Evolutionary conservation across 352 stramenopile genomes (phyloP), one percentile per base, ranked within the genome.

Genomic region (Phytophthora pini): DNA sequence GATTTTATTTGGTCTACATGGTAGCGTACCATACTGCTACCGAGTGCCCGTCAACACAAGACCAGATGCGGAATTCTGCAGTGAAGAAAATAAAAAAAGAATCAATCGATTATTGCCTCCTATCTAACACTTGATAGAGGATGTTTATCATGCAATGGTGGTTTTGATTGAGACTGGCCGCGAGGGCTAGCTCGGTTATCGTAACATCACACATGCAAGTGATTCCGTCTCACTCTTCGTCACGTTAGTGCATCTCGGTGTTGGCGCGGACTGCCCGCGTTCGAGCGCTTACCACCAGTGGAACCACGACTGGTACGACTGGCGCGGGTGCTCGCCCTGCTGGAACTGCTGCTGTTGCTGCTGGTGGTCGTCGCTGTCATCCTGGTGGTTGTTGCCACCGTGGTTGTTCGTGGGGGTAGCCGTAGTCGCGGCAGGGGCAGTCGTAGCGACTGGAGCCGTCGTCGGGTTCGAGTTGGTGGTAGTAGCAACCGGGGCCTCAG

Each of bases 91-190:
- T 26, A 26, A 4, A 26, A 26, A 15, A 40, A 10, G 44, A 49
- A 36, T 13, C n/a, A 51, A 27, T 53, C 47, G n/a, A 56, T 44
- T 31, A 55, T 24, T 38, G 13, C 12, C n/a, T 56, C 6, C 17
- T n/a, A 44, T 43, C 9, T 56, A 31, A 44, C 31, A 43, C 39
- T 59, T 59, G 52, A 22, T 55, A 41, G 15, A 15, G 13, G 55
- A 15, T 2, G 8, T 31, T 55, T 57, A 22, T 26, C 39, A 51
- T 36, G 27, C 32, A 59, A 59, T n/a, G 24, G 56, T 61, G 49
- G 49, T 12, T 70, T 70, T 44, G 48, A 60, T 70, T 65, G 47
- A 56, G 32, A 60, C 39, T 45, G 26, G 43, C 48, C 15, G 13
- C 8, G 43, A 58, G 3, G 38, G 12, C 43, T 55, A 51, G 32